phyloP scores from a whole-genome alignment of 768 basidiomycete species.

The Kwoniella shandongensis region DNA sequence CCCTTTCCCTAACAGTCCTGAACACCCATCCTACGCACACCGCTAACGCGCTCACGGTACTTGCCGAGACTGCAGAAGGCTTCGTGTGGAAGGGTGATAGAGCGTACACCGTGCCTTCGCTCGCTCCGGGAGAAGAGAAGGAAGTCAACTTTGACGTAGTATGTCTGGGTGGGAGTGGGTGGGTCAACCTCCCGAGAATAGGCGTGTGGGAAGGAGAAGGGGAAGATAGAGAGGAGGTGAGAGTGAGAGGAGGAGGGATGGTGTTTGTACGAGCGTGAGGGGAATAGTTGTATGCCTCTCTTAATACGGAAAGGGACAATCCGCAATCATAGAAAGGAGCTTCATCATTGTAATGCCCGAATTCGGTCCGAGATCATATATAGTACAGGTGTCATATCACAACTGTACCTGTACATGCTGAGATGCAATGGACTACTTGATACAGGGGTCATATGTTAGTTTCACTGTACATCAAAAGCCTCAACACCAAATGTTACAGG shows the following conservation, averaged over 20 bases:
- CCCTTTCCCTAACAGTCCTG: constrained; percentile 58
- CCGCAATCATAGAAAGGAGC: no score
- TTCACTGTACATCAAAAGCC: no score
- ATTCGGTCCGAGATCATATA: no score
- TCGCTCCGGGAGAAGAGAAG: constrained; percentile 63
- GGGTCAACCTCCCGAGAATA: constrained; percentile 35
- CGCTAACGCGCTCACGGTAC: constrained; percentile 69
- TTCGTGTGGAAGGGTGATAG: constrained; percentile 80
- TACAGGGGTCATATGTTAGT: no score
- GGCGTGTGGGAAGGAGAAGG: constrained; percentile 30
- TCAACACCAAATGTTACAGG: no score
- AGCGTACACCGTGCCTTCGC: constrained; percentile 64
- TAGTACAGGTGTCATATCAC: no score
- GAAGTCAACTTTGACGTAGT: constrained; percentile 30
- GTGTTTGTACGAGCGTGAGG: constrained; percentile 12
- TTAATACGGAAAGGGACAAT: no score
- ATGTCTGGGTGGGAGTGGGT: constrained; percentile 40
- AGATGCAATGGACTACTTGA: no score
- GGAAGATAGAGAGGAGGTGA: constrained; percentile 31
- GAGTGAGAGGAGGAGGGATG: background rate
- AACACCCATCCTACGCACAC: constrained; percentile 66
- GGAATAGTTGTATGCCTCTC: no score
- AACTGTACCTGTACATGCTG: no score
- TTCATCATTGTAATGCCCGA: no score
- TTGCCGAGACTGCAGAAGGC: constrained; percentile 70